A percentile compares a stretch with the other conserved stretches of the same genome.
These are phyloP conservation scores for Volvox africanus DNA, from an alignment of 139 green algal genomes.

Conservation along the genomic window DNA sequence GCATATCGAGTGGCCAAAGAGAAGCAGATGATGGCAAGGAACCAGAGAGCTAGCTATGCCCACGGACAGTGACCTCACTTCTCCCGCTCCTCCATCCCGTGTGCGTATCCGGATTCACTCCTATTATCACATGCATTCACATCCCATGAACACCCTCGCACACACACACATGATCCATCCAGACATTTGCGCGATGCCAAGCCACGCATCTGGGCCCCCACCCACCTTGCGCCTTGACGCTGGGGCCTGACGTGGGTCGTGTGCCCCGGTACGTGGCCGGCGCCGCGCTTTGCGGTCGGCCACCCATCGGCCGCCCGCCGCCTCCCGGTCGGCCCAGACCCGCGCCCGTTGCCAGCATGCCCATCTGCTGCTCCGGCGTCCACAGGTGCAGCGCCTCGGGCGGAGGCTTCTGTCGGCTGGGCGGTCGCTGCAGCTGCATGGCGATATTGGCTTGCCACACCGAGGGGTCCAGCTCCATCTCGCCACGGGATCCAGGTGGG, in stretches of 20 bases:
- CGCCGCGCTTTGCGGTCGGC: conserved; percentile 55
- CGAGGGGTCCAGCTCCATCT: conserved; percentile 51
- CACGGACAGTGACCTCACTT: too few species aligned
- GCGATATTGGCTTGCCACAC: conserved; percentile 59
- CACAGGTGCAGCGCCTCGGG: conserved; percentile 71
- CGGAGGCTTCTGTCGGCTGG: conserved; percentile 68
- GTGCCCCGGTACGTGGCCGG: conserved; percentile 14
- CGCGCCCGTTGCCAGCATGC: conserved; percentile 28
- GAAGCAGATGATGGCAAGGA: too few species aligned
- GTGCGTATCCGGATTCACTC: too few species aligned
- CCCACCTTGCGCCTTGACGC: conserved; percentile 44
- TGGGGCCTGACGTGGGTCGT: conserved; percentile 25
- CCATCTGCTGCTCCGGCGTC: conserved; percentile 49
- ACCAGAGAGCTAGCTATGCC: too few species aligned
- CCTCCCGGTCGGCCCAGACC: not conserved
- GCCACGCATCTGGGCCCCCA: not conserved
- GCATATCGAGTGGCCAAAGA: too few species aligned
- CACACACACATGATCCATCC: too few species aligned
- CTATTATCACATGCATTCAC: not conserved
- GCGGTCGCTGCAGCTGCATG: conserved; percentile 64
- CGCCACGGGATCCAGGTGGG: conserved; percentile 38
- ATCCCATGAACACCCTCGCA: too few species aligned
- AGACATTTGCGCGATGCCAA: too few species aligned
- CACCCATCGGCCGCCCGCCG: conserved; percentile 13
- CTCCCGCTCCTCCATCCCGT: too few species aligned